Conservation (phyloP, 139 green algal species). For the Haematococcus lacustris region DNA sequence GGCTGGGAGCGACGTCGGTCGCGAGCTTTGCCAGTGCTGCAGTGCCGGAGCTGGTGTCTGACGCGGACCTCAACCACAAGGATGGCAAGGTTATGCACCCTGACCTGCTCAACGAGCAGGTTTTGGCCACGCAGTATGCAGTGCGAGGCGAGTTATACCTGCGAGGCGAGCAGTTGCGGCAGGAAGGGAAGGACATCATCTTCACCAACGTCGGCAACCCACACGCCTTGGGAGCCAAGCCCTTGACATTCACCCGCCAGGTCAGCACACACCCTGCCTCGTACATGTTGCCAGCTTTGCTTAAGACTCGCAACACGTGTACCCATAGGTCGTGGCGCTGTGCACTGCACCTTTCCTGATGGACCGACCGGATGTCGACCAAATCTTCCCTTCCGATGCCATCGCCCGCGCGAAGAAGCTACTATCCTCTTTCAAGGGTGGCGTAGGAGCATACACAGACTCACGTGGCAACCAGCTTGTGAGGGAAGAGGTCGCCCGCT, state of each 20-base stretch:
- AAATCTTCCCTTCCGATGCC: slow-evolving; percentile 69
- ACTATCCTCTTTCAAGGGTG: slow-evolving; percentile 48
- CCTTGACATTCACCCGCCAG: slow-evolving; percentile 81
- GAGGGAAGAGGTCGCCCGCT: slow-evolving; percentile 67
- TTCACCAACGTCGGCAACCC: slow-evolving; percentile 97
- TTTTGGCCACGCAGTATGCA: slow-evolving; percentile 72
- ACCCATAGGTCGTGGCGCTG: slow-evolving; percentile 79
- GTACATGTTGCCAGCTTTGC: too few relatives aligned
- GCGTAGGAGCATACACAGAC: slow-evolving; percentile 78
- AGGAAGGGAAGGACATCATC: slow-evolving; percentile 82
- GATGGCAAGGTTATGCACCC: slow-evolving; percentile 73
- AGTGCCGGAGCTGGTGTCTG: neutral
- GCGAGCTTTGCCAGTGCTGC: too few relatives aligned
- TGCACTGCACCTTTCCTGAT: slow-evolving; percentile 73
- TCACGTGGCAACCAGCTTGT: slow-evolving; percentile 57
- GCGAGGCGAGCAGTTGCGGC: slow-evolving; percentile 71
- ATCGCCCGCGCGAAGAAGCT: slow-evolving; percentile 62
- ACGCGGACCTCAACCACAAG: slow-evolving; percentile 23
- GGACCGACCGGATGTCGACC: slow-evolving; percentile 42
- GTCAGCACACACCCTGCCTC: slow-evolving; percentile 46
- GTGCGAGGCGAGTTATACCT: slow-evolving; percentile 91
- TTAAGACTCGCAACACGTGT: too few relatives aligned
- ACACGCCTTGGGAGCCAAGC: slow-evolving; percentile 81
- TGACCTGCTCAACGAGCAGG: slow-evolving; percentile 70
- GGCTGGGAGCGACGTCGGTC: too few relatives aligned